A percentile compares a stretch with the other conserved stretches of the same genome.
These are phyloP conservation scores for Hyphopichia burtonii DNA, from an alignment of 1,139 yeast genomes.

Conservation along the genomic window DNA sequence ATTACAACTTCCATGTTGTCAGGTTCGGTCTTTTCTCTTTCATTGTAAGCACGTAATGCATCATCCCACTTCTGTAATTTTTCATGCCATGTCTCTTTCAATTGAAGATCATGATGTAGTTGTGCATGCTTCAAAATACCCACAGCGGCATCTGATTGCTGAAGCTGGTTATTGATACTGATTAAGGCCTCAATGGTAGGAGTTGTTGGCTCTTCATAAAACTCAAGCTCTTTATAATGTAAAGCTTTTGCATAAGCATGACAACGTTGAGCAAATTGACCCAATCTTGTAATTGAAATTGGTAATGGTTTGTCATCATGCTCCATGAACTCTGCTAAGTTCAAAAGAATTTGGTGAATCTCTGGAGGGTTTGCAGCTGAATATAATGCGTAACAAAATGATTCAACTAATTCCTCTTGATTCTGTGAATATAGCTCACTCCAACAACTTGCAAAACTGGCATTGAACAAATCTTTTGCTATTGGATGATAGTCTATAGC, in stretches of 20 bases:
- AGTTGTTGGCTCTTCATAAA: slow-evolving; percentile 89
- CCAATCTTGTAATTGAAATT: slow-evolving; percentile 81
- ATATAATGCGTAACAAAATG: slow-evolving; percentile 82
- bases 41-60: slow-evolving; percentile 86
- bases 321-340: slow-evolving; percentile 94
- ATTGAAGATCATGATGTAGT: slow-evolving; percentile 84
- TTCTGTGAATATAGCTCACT: slow-evolving; percentile 87
- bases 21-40: slow-evolving; percentile 59
- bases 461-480: slow-evolving; percentile 89
- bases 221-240: slow-evolving; percentile 93
- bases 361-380: slow-evolving; percentile 96
- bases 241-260: slow-evolving; percentile 98
- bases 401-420: slow-evolving; percentile 85
- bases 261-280: slow-evolving; percentile 91
- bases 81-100: slow-evolving; percentile 97
- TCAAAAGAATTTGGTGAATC: slow-evolving; percentile 83
- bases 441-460: slow-evolving; percentile 97
- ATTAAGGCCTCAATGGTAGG: slow-evolving; percentile 91
- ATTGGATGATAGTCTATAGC: slow-evolving; percentile 88
- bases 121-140: slow-evolving; percentile 97
- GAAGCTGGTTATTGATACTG: slow-evolving; percentile 88
- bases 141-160: slow-evolving; percentile 96
- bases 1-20: slow-evolving; percentile 74
- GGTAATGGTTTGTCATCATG: slow-evolving; percentile 95
- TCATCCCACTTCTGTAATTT: slow-evolving; percentile 98